Evolutionary conservation across 345 rosid species (phyloP), one percentile per base, ranked within the genome.

Genomic region (Cardamine chenopodiifolia): DNA sequence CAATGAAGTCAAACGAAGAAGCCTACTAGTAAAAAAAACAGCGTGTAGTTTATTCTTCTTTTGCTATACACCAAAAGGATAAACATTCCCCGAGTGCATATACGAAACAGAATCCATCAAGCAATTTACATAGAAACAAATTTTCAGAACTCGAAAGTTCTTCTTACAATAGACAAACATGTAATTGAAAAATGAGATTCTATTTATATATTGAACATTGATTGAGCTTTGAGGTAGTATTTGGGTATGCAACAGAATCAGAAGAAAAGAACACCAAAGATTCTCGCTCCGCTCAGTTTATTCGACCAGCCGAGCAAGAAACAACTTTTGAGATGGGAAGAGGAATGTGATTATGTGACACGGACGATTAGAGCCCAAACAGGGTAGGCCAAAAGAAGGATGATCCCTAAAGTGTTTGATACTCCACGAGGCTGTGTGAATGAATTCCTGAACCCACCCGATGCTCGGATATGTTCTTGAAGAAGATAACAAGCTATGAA

Each of bases 391-490:
- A 94, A 17, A 23, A 94, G 86, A 75, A 91, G 86, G 61, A 90
- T 75, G 76, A 94, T 90, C 47, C 98, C 97, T 17, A 90, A 0
- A 0, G 96, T 91, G 88, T 90, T 94, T 32, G 97, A 90, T 32
- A 90, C 80, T 65, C 97, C 97, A 39, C 90, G 87, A 26, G 86
- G 68, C 62, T 82, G 90, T 4, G 96, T 90, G 70, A 94, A 87
- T 2, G 97, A 86, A 35, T 91, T 90, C 72, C 96, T 85, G 83
- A 94, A 88, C 66, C 98, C 98, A 7, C 96, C 98, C 0, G 97
- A 83, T n/a, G 93, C 97, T 52, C 96, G 79, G 64, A 94, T 85
- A 81, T 94, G 97, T 72, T 94, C 92, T 82, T 94, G 98, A 58
- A 94, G 78, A 5, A 92, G 83, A 85, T 87, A 94, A 63, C 97